Conservation (phyloP, 2,329 filamentous ascomycete species). For the Berkeleyomyces basicola region DNA sequence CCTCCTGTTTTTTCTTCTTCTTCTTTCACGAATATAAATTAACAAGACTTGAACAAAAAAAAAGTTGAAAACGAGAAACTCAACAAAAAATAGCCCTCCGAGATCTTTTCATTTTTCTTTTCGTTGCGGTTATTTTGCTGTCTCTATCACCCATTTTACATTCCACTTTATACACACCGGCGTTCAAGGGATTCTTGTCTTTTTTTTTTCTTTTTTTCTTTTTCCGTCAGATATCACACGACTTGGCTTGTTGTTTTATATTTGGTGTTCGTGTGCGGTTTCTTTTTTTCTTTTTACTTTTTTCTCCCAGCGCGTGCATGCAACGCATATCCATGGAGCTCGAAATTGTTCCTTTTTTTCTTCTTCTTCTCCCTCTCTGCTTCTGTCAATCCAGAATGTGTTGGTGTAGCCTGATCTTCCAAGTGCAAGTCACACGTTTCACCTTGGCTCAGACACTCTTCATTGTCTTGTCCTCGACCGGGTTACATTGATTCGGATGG, state of each 20-base stretch:
- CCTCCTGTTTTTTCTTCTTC: background rate
- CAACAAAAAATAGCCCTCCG: background rate
- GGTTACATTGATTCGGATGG: background rate
- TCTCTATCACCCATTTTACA: background rate
- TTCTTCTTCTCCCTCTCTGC: background rate
- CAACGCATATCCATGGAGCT: background rate
- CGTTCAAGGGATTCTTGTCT: background rate
- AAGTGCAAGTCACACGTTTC: background rate
- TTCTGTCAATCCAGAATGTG: background rate
- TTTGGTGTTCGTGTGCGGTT: background rate
- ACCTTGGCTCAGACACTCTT: background rate
- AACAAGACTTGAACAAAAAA: slow-evolving; percentile 7
- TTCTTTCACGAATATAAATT: background rate
- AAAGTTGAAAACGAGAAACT: background rate
- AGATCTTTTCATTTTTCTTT: background rate
- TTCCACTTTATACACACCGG: background rate
- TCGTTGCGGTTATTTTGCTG: background rate
- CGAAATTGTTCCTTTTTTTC: background rate
- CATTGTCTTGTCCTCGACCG: background rate
- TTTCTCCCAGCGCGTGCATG: background rate
- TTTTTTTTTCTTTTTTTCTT: background rate
- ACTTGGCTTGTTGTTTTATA: background rate
- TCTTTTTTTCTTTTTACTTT: background rate
- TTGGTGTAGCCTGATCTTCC: background rate
- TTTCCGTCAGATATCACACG: background rate